Percentiles rank a stretch among this genome's conserved stretches.
Evolutionary conservation across 192 early-diverging fungal species (phyloP).

Genomic region (Chytriomyces hyalinus): DNA sequence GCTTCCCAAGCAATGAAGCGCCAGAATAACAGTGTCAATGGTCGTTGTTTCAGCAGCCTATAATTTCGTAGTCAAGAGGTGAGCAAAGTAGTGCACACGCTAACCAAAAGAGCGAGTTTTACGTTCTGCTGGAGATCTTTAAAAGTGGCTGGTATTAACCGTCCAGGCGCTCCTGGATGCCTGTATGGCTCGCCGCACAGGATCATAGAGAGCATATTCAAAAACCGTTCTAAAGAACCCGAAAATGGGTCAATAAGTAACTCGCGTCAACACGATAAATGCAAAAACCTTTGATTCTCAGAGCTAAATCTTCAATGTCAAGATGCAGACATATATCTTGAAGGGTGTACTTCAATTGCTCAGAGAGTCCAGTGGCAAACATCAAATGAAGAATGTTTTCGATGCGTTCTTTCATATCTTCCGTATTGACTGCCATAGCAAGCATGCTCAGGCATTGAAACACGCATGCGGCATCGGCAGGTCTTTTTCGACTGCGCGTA

Average conservation of each 20-base stretch:
- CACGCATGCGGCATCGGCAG: conserved; percentile 42
- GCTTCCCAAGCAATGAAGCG: conserved; percentile 78
- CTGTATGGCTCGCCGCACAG: conserved; percentile 81
- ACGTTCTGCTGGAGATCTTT: conserved; percentile 16
- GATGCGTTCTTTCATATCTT: conserved; percentile 60
- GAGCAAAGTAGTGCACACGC: neutral
- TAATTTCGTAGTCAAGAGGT: neutral
- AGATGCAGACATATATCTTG: conserved; percentile 77
- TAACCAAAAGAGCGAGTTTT: conserved; percentile 8
- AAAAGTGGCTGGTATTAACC: conserved; percentile 32
- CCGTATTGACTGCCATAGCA: conserved; percentile 82
- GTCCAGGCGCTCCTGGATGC: conserved; percentile 70
- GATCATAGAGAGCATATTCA: conserved; percentile 88
- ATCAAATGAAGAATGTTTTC: conserved; percentile 88
- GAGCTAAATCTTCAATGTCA: conserved; percentile 77
- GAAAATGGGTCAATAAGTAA: neutral
- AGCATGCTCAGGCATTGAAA: conserved; percentile 89
- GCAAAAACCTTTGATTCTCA: neutral
- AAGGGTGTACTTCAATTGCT: conserved; percentile 80
- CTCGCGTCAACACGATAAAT: no score
- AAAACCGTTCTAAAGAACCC: conserved; percentile 67
- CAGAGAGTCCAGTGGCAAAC: conserved; percentile 86
- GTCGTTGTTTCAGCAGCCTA: conserved; percentile 65
- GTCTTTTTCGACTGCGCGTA: conserved; percentile 37
- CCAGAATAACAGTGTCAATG: conserved; percentile 77